phyloP scores from a whole-genome alignment of 768 basidiomycete genomes.

The Rickenella mellea region DNA sequence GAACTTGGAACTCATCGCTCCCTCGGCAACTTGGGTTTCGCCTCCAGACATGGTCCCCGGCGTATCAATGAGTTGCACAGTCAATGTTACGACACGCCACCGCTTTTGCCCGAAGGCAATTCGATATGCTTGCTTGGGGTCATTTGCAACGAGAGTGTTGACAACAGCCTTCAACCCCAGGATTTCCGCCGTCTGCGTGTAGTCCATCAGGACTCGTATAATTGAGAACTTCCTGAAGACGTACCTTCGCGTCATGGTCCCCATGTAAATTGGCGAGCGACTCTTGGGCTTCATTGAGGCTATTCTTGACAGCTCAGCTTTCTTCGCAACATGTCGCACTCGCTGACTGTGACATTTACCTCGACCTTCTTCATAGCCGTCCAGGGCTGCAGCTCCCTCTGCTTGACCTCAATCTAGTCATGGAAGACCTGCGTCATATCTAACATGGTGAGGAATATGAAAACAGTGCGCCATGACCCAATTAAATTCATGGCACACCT shows the following conservation, averaged over 20 bases:
- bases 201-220: no score
- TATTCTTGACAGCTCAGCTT: conserved; percentile 50
- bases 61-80: conserved; percentile 87
- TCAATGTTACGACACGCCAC: conserved; percentile 91
- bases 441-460: conserved; percentile 24
- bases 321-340: conserved; percentile 74
- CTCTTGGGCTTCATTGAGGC: conserved; percentile 38
- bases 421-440: conserved; percentile 95
- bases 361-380: conserved; percentile 69
- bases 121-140: conserved; percentile 88
- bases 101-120: conserved; percentile 73
- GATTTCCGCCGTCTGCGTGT: no score
- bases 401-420: conserved; percentile 84
- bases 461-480: neutral
- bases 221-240: no score
- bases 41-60: conserved; percentile 98
- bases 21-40: conserved; percentile 63
- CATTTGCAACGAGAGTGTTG: conserved; percentile 85
- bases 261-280: conserved; percentile 35
- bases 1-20: conserved; percentile 90
- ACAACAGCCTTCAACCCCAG: conserved; percentile 78
- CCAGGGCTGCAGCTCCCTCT: conserved; percentile 94
- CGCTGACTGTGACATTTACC: conserved; percentile 76
- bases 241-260: conserved; percentile 55
- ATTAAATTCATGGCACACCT: conserved; percentile 34